Conservation (phyloP, 2,329 filamentous ascomycete genomes). For the Lachnellula arida region DNA sequence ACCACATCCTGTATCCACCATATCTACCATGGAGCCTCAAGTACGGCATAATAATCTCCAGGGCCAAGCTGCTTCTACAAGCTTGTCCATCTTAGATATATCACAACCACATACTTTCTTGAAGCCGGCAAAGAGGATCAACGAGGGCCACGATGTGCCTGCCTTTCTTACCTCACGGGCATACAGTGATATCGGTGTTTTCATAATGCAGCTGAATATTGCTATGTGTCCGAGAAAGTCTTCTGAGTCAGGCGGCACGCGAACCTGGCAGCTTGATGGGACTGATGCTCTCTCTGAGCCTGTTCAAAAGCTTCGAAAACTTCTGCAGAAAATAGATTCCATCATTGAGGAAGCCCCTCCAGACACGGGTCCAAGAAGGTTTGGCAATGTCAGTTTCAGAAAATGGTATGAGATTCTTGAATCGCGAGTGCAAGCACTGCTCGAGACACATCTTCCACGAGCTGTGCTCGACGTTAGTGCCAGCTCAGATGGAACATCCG, state of each 20-base stretch:
- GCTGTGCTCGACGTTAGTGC: slow-evolving; percentile 34
- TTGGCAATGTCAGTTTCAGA: slow-evolving; percentile 88
- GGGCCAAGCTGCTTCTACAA: slow-evolving; percentile 1
- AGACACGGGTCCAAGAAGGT: slow-evolving; percentile 78
- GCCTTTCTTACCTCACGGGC: slow-evolving; percentile 76
- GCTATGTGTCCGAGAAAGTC: slow-evolving; percentile 70
- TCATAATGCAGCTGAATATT: slow-evolving; percentile 85
- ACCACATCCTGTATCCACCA: background rate
- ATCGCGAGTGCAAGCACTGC: slow-evolving; percentile 49
- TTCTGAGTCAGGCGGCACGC: slow-evolving; percentile 37
- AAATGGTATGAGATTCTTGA: slow-evolving; percentile 73
- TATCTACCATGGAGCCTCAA: slow-evolving; percentile 9
- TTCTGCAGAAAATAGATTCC: slow-evolving; percentile 60
- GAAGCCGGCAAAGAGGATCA: slow-evolving; percentile 72
- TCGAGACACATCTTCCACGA: slow-evolving; percentile 51
- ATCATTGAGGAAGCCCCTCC: slow-evolving; percentile 78
- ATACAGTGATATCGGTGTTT: slow-evolving; percentile 82
- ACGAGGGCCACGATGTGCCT: slow-evolving; percentile 76
- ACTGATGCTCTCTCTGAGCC: slow-evolving; percentile 36
- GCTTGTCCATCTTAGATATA: slow-evolving; percentile 39
- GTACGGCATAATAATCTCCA: background rate
- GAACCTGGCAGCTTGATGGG: slow-evolving; percentile 47
- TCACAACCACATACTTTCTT: slow-evolving; percentile 53
- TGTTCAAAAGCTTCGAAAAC: slow-evolving; percentile 59
- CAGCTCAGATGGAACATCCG: slow-evolving; percentile 35